Evolutionary conservation across 2,329 filamentous ascomycete species (phyloP).

Genomic region (Clarireedia homoeocarpa): DNA sequence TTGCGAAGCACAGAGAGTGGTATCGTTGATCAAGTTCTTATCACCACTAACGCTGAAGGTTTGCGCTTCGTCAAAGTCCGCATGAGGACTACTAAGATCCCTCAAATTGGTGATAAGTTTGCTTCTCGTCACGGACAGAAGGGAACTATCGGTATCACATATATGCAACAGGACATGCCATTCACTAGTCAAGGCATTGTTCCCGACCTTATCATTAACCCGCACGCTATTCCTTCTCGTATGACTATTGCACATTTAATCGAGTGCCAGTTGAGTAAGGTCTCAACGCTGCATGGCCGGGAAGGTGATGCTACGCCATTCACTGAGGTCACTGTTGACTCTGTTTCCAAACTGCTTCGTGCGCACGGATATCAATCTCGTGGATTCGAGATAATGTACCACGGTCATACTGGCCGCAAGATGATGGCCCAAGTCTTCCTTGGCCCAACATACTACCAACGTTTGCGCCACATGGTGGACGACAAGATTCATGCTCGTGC

Average conservation of each 20-base stretch:
- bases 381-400: conserved; percentile 98
- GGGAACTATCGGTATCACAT: conserved; percentile 98
- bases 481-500: conserved; percentile 99
- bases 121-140: conserved; percentile 98
- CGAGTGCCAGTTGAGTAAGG: conserved; percentile 95
- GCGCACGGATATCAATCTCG: conserved; percentile 93
- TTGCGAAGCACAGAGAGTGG: conserved; percentile 93
- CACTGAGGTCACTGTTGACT: conserved; percentile 94
- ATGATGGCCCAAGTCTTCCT: conserved; percentile 92
- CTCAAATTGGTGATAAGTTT: conserved; percentile 98
- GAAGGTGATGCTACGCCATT: conserved; percentile 98
- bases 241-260: conserved; percentile 99
- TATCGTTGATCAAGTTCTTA: conserved; percentile 86
- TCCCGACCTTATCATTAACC: conserved; percentile 97
- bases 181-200: conserved; percentile 87
- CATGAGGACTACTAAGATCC: conserved; percentile 94
- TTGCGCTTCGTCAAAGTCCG: conserved; percentile 95
- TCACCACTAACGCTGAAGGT: conserved; percentile 92
- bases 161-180: conserved; percentile 97
- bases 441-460: conserved; percentile 97
- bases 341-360: conserved; percentile 76
- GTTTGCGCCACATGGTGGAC: conserved; percentile 98
- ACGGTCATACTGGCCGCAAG: conserved; percentile 93
- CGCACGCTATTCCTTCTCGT: conserved; percentile 97
- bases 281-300: conserved; percentile 84